Conservation (phyloP, 2,329 filamentous ascomycete genomes). For the Penicillium palitans region DNA sequence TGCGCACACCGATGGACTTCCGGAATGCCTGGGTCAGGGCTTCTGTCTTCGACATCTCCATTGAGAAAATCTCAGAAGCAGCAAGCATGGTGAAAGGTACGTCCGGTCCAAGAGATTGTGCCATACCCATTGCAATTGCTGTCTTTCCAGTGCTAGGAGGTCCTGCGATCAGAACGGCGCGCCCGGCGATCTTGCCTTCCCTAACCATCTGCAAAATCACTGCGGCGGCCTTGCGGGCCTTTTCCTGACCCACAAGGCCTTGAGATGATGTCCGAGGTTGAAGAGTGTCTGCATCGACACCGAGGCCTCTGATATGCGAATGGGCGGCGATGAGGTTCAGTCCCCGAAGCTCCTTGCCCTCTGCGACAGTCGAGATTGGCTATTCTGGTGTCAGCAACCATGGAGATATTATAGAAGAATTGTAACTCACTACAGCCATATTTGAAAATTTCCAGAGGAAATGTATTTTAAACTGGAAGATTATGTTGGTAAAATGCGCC, state of each 20-base stretch:
- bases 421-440: slow-evolving; percentile 42
- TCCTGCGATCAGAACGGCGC: slow-evolving; percentile 90
- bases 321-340: slow-evolving; percentile 98
- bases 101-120: slow-evolving; percentile 88
- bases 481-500: slow-evolving; percentile 4
- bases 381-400: slow-evolving; percentile 31
- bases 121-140: slow-evolving; percentile 98
- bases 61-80: slow-evolving; percentile 94
- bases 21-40: slow-evolving; percentile 98
- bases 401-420: neutral
- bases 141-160: slow-evolving; percentile 98
- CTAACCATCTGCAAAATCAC: slow-evolving; percentile 99
- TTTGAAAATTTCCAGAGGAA: slow-evolving; percentile 12
- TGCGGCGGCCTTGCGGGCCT: slow-evolving; percentile 92
- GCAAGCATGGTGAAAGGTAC: slow-evolving; percentile 96
- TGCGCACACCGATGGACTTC: slow-evolving; percentile 95
- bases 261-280: slow-evolving; percentile 84
- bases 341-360: slow-evolving; percentile 92
- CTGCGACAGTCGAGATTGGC: slow-evolving; percentile 80
- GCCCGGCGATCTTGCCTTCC: slow-evolving; percentile 95
- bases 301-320: slow-evolving; percentile 94
- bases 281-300: slow-evolving; percentile 86
- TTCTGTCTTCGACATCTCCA: slow-evolving; percentile 99
- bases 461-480: neutral
- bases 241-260: slow-evolving; percentile 92